A percentile compares a stretch with the other conserved stretches of the same genome.
Evolutionary conservation across 1,284 basidiomycete species (phyloP).

Genomic region (Takashimella tepidaria): DNA sequence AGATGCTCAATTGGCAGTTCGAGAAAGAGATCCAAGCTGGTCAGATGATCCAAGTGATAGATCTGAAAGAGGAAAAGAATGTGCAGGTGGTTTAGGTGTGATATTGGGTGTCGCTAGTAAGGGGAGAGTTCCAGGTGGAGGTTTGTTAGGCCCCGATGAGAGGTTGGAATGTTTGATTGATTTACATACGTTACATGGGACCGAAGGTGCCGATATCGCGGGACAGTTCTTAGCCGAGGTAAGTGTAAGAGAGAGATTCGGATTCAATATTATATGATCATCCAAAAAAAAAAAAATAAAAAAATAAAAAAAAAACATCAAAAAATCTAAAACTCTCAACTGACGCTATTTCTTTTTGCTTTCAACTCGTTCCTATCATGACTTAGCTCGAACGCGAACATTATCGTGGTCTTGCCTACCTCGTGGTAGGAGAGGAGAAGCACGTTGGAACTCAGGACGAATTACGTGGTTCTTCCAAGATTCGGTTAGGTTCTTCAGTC

Average conservation of each 20-base stretch:
- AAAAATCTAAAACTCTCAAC: too few relatives aligned
- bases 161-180: constrained; percentile 74
- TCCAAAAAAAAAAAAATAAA: too few relatives aligned
- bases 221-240: constrained; percentile 85
- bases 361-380: too few relatives aligned
- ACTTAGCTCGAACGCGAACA: constrained; percentile 69
- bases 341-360: too few relatives aligned
- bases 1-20: constrained; percentile 69
- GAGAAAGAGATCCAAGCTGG: constrained; percentile 63
- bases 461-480: constrained; percentile 70
- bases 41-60: constrained; percentile 79
- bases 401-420: constrained; percentile 77
- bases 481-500: constrained; percentile 73
- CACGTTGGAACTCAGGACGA: constrained; percentile 85
- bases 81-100: constrained; percentile 77
- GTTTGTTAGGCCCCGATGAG: constrained; percentile 65
- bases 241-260: too few relatives aligned
- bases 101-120: constrained; percentile 71
- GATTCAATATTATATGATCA: too few relatives aligned
- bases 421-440: constrained; percentile 91
- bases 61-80: constrained; percentile 64
- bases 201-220: constrained; percentile 83
- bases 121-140: constrained; percentile 52
- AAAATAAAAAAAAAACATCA: too few relatives aligned
- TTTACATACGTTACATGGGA: constrained; percentile 80